Base-by-base conservation (phyloP, 2,329 filamentous ascomycete species). In the Dactylonectria estremocensis region DNA sequence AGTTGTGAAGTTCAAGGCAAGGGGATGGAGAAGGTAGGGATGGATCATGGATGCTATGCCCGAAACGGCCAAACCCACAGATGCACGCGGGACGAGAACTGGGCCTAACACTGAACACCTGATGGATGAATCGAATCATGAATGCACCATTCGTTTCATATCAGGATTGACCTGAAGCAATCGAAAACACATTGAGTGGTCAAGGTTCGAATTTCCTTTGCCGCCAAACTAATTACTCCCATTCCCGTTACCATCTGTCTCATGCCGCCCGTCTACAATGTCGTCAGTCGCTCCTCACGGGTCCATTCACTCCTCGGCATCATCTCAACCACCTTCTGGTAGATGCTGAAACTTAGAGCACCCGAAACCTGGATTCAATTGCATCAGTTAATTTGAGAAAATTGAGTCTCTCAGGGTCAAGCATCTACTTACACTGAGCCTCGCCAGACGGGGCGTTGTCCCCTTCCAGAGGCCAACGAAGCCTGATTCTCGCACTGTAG, bases 321-420 rank as follows among this genome's bases (percentile, higher is more conserved):
- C 58, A 24, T 35, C 2, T n/a, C 35, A 14, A 61, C 33, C 20
- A 53, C 58, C 7, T 61, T 40, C 58, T 61, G 24, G 35, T 61
- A 61, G 33, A 61, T 52, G 18, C 46, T 37, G 31, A 61, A 61
- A 20, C 45, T 52, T 13, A 61, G 13, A 18, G 58, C 58, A 6
- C 58, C 58, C 2, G 58, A 61, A 16, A 61, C 56, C 56, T 60
- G 13, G 24, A 16, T 16, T 8, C 31, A 20, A 24, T n/a, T 24
- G 24, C 13, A 35, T n/a, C 43, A 60, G 35, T 20, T 33, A 11
- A 3, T 6, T 14, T n/a, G n/a, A n/a, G n/a, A n/a, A 18, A 22
- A 3, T n/a, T 14, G 2, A 37, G 9, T 9, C 3, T 20, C 20
- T 35, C 11, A 20, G 13, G 8, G 3, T 43, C 14, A 43, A 14